Conservation (phyloP, 345 rosid genomes). For the Dipteronia dyeriana region DNA sequence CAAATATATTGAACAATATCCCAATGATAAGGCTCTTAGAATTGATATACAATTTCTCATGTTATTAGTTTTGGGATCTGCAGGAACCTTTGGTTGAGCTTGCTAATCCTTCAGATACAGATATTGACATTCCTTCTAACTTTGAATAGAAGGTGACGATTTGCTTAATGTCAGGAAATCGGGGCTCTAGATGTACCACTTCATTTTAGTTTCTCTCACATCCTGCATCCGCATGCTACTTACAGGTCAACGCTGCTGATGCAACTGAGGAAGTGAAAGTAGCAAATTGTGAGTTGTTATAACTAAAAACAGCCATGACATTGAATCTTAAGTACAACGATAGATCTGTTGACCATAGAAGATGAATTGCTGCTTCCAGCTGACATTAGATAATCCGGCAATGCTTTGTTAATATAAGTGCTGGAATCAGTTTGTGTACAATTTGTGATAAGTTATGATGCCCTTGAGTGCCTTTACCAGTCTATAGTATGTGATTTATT, state of each 20-base stretch:
- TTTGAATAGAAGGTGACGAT: constrained; percentile 47
- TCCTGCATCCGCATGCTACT: neutral
- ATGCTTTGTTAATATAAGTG: constrained; percentile 27
- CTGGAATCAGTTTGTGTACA: constrained; percentile 28
- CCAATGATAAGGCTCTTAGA: neutral
- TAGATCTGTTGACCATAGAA: constrained; percentile 19
- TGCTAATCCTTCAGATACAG: constrained; percentile 64
- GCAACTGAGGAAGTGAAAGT: constrained; percentile 20
- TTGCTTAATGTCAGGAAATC: constrained; percentile 14
- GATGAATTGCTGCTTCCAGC: constrained; percentile 26
- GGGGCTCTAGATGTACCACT: constrained; percentile 1
- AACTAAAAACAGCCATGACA: constrained; percentile 22
- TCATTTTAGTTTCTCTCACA: constrained; percentile 11
- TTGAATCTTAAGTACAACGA: constrained; percentile 17
- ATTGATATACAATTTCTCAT: constrained; percentile 26
- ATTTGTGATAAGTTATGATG: constrained; percentile 23
- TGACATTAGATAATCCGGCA: constrained; percentile 29
- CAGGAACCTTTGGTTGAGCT: constrained; percentile 69
- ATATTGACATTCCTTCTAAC: constrained; percentile 51
- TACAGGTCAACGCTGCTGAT: constrained; percentile 19
- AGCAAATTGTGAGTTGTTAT: constrained; percentile 29
- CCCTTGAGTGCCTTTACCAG: constrained; percentile 15
- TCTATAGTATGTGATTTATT: constrained; percentile 24
- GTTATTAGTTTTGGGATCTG: constrained; percentile 24
- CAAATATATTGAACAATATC: neutral